Percentiles rank a stretch among this genome's conserved stretches.
phyloP scores from a whole-genome alignment of 2,329 filamentous ascomycete species.

The Elsinoe fawcettii region DNA sequence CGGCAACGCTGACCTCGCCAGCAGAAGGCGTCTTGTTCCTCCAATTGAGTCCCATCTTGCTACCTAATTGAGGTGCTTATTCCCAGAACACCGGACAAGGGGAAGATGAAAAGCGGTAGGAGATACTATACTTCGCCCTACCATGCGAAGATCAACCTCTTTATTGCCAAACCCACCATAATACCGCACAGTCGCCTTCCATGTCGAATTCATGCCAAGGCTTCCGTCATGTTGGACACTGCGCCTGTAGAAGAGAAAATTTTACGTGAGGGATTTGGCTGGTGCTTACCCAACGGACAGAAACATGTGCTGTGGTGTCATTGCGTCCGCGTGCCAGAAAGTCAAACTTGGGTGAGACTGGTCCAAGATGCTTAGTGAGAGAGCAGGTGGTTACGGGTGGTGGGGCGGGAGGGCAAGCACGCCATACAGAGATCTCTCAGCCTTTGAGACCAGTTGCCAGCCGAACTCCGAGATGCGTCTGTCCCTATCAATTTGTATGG shows the following conservation, averaged over 20 bases:
- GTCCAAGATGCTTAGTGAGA: too few species aligned
- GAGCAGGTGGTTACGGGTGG: background rate
- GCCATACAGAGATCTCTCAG: slow-evolving; percentile 1
- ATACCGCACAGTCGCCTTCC: background rate
- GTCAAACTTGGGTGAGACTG: background rate
- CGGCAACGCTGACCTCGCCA: background rate
- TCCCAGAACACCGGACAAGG: too few species aligned
- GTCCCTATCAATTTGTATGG: background rate
- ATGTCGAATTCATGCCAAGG: slow-evolving; percentile 1
- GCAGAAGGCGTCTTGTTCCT: too few species aligned
- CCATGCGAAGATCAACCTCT: background rate
- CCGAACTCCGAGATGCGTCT: background rate
- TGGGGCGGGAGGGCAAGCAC: background rate
- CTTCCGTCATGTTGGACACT: slow-evolving; percentile 3
- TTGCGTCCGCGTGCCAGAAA: background rate
- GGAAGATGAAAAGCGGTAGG: background rate
- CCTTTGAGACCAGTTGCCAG: background rate
- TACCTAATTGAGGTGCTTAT: too few species aligned
- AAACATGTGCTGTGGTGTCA: background rate
- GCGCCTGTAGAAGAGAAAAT: background rate
- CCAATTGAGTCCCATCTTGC: background rate
- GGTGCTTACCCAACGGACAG: background rate
- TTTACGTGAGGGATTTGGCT: background rate
- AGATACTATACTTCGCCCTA: background rate
- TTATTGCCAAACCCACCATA: background rate